phyloP scores from a whole-genome alignment of 805 yeast genomes.

The Candida glaebosa region DNA sequence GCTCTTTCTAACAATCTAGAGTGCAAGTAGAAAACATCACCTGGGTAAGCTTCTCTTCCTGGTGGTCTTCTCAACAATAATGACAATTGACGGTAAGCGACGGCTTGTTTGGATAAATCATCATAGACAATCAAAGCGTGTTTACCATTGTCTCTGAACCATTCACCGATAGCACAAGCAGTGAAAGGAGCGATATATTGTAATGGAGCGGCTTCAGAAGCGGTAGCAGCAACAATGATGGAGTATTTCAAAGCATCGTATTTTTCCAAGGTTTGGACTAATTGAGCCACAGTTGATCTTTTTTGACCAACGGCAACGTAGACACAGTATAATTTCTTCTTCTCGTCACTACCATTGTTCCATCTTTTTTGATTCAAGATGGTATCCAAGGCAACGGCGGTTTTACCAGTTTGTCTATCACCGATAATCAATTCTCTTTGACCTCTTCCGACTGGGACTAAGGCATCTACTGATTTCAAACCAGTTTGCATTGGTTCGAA shows the following conservation, averaged over 20 bases:
- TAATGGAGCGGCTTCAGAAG: slow-evolving; percentile 99
- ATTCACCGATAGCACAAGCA: slow-evolving; percentile 99
- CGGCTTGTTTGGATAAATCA: slow-evolving; percentile 99
- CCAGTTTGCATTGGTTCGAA: slow-evolving; percentile 99
- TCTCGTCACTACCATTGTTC: slow-evolving; percentile 93
- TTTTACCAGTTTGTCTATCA: slow-evolving; percentile 99
- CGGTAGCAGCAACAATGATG: slow-evolving; percentile 98
- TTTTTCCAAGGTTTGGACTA: slow-evolving; percentile 98
- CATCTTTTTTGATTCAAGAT: slow-evolving; percentile 99
- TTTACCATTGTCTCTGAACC: slow-evolving; percentile 99
- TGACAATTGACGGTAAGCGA: slow-evolving; percentile 99
- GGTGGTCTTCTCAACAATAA: slow-evolving; percentile 96
- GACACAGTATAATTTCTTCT: slow-evolving; percentile 98
- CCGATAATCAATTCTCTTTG: slow-evolving; percentile 99
- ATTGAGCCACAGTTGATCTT: slow-evolving; percentile 99
- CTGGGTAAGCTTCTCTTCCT: slow-evolving; percentile 96
- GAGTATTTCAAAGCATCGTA: slow-evolving; percentile 97
- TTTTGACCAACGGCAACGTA: slow-evolving; percentile 99
- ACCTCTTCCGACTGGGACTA: slow-evolving; percentile 99
- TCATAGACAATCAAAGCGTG: slow-evolving; percentile 97
- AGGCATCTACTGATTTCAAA: slow-evolving; percentile 97
- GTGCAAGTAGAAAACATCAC: slow-evolving; percentile 95
- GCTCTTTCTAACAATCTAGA: slow-evolving; percentile 95
- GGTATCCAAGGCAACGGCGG: slow-evolving; percentile 98
- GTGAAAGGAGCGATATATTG: slow-evolving; percentile 99